Evolutionary conservation across 345 rosid genomes (phyloP).

Genomic region (Balakata baccata): DNA sequence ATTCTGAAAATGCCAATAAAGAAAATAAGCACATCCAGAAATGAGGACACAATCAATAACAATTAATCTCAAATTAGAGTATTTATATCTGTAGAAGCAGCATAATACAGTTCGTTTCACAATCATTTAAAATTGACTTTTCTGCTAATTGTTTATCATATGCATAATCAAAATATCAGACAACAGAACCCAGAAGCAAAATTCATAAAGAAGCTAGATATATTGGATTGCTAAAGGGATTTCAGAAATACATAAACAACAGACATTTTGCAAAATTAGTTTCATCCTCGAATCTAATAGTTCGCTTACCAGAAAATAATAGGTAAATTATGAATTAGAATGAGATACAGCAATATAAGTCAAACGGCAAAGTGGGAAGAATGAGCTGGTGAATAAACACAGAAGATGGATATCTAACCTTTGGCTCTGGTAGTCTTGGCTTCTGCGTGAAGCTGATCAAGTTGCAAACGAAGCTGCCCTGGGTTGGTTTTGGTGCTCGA

Average conservation of each 20-base stretch:
- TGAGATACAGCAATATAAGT: no score
- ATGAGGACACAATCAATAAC: background rate
- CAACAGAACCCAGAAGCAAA: background rate
- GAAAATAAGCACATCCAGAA: background rate
- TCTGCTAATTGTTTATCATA: background rate
- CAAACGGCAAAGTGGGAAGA: no score
- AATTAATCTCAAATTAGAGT: background rate
- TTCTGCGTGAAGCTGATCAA: constrained; percentile 73
- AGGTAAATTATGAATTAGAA: background rate
- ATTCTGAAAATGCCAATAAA: background rate
- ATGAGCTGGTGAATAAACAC: no score
- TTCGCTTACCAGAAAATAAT: background rate
- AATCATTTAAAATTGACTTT: background rate
- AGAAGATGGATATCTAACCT: constrained; percentile 36
- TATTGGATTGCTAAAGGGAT: background rate
- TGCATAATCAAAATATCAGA: background rate
- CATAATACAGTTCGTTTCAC: background rate
- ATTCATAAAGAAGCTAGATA: background rate
- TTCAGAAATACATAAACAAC: background rate
- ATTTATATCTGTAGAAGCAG: background rate
- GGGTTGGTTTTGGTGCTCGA: constrained; percentile 24
- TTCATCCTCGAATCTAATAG: no score
- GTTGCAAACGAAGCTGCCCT: constrained; percentile 60
- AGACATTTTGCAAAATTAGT: background rate
- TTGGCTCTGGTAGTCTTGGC: constrained; percentile 61